phyloP scores from a whole-genome alignment of 768 basidiomycete genomes.

The Boletus patriciae region DNA sequence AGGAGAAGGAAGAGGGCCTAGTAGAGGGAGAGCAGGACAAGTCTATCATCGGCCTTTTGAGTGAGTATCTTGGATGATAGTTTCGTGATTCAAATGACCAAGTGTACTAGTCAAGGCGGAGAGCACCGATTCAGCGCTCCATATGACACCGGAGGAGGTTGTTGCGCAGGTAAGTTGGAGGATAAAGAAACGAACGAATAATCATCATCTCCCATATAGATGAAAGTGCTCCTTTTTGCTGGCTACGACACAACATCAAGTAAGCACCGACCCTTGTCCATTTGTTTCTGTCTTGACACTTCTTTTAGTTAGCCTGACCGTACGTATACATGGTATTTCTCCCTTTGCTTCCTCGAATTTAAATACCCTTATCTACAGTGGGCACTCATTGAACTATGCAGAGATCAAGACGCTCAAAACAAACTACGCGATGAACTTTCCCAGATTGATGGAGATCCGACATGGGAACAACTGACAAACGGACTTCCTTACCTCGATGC shows the following conservation, averaged over 20 bases:
- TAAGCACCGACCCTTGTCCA: constrained; percentile 7
- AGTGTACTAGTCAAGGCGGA: constrained; percentile 39
- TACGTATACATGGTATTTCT: not conserved
- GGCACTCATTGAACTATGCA: constrained; percentile 56
- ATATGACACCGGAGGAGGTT: constrained; percentile 43
- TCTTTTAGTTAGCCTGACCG: constrained; percentile 29
- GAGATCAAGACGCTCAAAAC: constrained; percentile 43
- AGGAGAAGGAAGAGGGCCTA: constrained; percentile 31
- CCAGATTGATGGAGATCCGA: constrained; percentile 43
- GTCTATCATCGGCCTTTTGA: constrained; percentile 39
- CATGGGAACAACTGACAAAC: constrained; percentile 50
- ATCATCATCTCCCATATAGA: constrained; percentile 13
- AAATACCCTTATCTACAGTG: constrained; percentile 31
- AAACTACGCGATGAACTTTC: constrained; percentile 53
- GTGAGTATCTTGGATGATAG: constrained; percentile 21
- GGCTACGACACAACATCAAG: constrained; percentile 47
- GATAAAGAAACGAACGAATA: not conserved
- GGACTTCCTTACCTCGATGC: constrained; percentile 57
- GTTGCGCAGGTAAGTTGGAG: constrained; percentile 38
- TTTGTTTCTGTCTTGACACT: not conserved
- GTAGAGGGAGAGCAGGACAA: constrained; percentile 34
- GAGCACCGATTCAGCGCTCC: constrained; percentile 27
- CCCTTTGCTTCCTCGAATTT: not conserved
- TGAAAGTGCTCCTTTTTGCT: constrained; percentile 40
- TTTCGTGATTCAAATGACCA: not conserved